Conservation (phyloP, 202 grass and related monocot species). For the Sporobolus alterniflorus region DNA sequence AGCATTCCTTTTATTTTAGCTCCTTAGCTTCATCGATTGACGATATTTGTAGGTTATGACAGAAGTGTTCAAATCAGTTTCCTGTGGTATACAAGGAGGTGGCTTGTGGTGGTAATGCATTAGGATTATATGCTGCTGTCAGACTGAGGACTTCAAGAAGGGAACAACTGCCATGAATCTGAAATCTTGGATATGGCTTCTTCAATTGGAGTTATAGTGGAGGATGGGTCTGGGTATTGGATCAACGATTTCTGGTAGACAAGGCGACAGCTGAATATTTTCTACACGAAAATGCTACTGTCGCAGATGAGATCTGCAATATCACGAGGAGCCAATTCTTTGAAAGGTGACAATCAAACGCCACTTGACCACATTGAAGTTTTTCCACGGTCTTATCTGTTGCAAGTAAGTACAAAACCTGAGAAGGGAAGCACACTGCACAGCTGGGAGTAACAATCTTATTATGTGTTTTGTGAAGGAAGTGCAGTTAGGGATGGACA, state of each 20-base stretch:
- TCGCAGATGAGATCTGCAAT: constrained; percentile 60
- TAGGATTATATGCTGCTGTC: constrained; percentile 89
- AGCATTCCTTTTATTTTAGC: neutral
- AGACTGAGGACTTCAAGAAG: constrained; percentile 93
- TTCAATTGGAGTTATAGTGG: constrained; percentile 60
- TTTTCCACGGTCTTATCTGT: neutral
- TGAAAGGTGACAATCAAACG: constrained; percentile 30
- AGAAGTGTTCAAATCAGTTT: constrained; percentile 31
- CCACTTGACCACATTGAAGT: neutral
- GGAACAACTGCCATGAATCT: constrained; percentile 62
- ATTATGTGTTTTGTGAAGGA: neutral
- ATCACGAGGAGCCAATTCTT: constrained; percentile 61
- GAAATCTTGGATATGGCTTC: constrained; percentile 84
- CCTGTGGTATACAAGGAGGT: constrained; percentile 63
- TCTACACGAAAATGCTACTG: constrained; percentile 51
- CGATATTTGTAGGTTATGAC: constrained; percentile 62
- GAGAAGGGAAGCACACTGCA: constrained; percentile 1
- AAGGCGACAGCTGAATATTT: constrained; percentile 71
- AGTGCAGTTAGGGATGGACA: neutral
- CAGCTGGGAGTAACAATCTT: neutral
- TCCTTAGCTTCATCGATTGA: neutral
- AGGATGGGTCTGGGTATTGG: constrained; percentile 74
- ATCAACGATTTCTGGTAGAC: constrained; percentile 67
- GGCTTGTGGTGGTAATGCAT: constrained; percentile 80
- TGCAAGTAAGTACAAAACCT: neutral